These are phyloP conservation scores for Casaregolazyma suthepensis DNA, from an alignment of 1,139 yeast species.

Conservation along the genomic window DNA sequence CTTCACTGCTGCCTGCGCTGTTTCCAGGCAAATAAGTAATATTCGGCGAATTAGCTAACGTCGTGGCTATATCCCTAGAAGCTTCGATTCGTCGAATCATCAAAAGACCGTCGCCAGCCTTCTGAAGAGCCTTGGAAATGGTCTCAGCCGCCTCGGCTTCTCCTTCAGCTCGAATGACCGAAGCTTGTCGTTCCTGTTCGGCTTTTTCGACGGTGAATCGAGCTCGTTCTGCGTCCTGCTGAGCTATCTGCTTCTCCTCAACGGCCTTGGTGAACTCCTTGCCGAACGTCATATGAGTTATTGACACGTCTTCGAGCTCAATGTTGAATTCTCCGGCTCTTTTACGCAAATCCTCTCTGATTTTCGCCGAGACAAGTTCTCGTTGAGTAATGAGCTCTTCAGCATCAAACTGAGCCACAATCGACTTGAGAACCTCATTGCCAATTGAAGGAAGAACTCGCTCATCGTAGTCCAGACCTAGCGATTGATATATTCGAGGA, in stretches of 20 bases:
- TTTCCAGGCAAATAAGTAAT: constrained; percentile 80
- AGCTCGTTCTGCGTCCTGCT: constrained; percentile 98
- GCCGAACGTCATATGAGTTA: constrained; percentile 97
- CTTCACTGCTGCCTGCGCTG: constrained; percentile 21
- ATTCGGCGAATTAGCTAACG: constrained; percentile 76
- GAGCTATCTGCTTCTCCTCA: constrained; percentile 98
- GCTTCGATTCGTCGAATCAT: constrained; percentile 96
- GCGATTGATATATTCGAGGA: constrained; percentile 80
- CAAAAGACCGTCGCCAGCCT: constrained; percentile 94
- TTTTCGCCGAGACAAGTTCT: constrained; percentile 87
- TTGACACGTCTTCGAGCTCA: constrained; percentile 91
- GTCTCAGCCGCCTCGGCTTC: constrained; percentile 98
- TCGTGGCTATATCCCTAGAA: constrained; percentile 87
- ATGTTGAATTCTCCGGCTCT: constrained; percentile 89
- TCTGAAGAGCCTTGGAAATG: constrained; percentile 85
- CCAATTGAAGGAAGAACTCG: constrained; percentile 96
- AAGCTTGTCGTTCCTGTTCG: constrained; percentile 94
- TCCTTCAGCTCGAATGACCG: constrained; percentile 96
- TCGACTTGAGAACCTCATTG: constrained; percentile 88
- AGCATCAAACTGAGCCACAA: constrained; percentile 97
- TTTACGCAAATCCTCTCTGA: constrained; percentile 76
- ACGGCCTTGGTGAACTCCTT: constrained; percentile 97
- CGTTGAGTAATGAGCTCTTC: constrained; percentile 96
- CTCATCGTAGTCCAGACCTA: constrained; percentile 95
- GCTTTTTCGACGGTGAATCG: constrained; percentile 92